phyloP scores from a whole-genome alignment of 805 yeast species.

The Nakazawaea ernobii region DNA sequence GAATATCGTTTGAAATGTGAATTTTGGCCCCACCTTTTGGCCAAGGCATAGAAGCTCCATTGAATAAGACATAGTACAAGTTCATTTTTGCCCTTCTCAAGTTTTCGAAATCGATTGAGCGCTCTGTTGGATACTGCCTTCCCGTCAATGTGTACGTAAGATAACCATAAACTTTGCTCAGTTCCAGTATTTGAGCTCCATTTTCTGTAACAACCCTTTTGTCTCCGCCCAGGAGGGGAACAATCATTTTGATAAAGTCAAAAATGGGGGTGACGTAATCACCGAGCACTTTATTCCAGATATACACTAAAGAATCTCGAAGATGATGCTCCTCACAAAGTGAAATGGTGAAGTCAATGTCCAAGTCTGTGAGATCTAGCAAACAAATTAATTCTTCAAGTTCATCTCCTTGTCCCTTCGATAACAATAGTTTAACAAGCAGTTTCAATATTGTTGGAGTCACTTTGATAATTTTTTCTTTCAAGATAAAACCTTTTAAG shows the following conservation, averaged over 20 bases:
- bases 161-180: constrained; percentile 43
- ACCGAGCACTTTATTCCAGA: constrained; percentile 63
- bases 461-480: constrained; percentile 37
- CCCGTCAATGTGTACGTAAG: constrained; percentile 69
- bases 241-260: constrained; percentile 39
- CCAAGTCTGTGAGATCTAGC: constrained; percentile 62
- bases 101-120: constrained; percentile 29
- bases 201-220: constrained; percentile 15
- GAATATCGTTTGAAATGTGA: constrained; percentile 25
- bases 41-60: constrained; percentile 45
- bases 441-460: constrained; percentile 62
- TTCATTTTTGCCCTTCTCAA: constrained; percentile 40
- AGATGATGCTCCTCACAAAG: constrained; percentile 53
- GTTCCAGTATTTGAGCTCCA: constrained; percentile 4
- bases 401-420: constrained; percentile 33
- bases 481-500: constrained; percentile 46
- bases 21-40: constrained; percentile 29
- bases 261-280: constrained; percentile 71
- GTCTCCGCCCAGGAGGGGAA: constrained; percentile 1
- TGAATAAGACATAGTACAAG: constrained; percentile 54
- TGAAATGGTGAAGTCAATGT: constrained; percentile 68
- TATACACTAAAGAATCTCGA: constrained; percentile 57
- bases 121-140: constrained; percentile 73
- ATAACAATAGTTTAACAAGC: constrained; percentile 48
- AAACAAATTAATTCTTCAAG: constrained; percentile 68